Evolutionary conservation across 2,329 filamentous ascomycete genomes (phyloP).

Genomic region (Diaporthe ampelina): DNA sequence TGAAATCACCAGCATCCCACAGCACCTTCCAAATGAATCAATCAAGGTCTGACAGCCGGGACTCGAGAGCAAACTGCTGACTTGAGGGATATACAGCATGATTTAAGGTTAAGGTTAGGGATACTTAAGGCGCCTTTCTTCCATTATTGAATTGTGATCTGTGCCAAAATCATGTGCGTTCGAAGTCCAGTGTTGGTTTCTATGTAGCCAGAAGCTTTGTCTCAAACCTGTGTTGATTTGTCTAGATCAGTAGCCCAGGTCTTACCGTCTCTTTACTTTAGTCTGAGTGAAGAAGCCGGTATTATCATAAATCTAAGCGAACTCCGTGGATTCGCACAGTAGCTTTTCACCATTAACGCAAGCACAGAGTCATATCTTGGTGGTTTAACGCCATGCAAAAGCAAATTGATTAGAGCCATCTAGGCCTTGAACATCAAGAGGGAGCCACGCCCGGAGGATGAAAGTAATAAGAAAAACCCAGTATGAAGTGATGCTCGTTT

Average conservation of each 20-base stretch:
- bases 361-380: too few relatives aligned
- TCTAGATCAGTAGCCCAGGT: too few relatives aligned
- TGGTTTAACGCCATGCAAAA: background rate
- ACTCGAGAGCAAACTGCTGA: background rate
- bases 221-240: too few relatives aligned
- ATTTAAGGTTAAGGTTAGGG: background rate
- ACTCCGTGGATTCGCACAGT: too few relatives aligned
- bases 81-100: too few relatives aligned
- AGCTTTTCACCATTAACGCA: too few relatives aligned
- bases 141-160: too few relatives aligned
- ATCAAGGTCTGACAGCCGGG: background rate
- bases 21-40: background rate
- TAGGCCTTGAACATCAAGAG: background rate
- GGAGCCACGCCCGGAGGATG: background rate
- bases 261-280: too few relatives aligned
- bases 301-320: background rate
- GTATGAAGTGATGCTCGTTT: background rate
- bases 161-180: background rate
- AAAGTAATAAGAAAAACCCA: background rate
- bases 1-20: background rate
- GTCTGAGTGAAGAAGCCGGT: background rate
- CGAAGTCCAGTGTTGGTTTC: too few relatives aligned
- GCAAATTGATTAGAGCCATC: background rate
- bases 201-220: too few relatives aligned
- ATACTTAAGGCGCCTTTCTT: background rate